Conservation (phyloP, 2,329 filamentous ascomycete genomes). For the Sphaerulina populicola region DNA sequence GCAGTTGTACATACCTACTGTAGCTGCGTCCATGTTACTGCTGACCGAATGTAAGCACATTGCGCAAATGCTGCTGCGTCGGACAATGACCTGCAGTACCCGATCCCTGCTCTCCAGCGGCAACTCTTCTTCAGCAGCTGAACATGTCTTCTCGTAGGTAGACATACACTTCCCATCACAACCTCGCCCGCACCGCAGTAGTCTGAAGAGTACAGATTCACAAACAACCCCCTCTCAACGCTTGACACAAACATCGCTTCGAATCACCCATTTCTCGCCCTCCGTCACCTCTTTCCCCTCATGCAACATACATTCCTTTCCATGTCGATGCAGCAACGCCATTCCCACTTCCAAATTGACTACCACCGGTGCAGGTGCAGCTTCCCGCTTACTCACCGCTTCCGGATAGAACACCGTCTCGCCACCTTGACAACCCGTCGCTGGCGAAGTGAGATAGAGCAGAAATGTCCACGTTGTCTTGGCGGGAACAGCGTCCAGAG, state of each 20-base stretch:
- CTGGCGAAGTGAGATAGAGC: constrained; percentile 70
- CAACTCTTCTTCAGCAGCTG: no score
- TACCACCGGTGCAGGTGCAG: constrained; percentile 50
- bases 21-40: no score
- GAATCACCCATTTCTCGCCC: constrained; percentile 85
- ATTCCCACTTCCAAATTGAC: constrained; percentile 75
- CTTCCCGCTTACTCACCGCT: constrained; percentile 34
- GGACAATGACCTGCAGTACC: no score
- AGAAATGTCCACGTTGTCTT: constrained; percentile 87
- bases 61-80: no score
- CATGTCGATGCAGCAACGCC: constrained; percentile 79
- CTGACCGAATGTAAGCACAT: no score
- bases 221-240: constrained; percentile 32
- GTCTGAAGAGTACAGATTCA: no score
- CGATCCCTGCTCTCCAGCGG: no score
- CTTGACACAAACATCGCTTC: constrained; percentile 69
- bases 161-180: no score
- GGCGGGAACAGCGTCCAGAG: constrained; percentile 42
- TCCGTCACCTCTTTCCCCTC: constrained; percentile 70
- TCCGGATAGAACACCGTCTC: constrained; percentile 89
- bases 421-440: constrained; percentile 70
- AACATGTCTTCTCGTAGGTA: no score
- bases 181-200: no score
- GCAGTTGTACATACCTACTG: no score
- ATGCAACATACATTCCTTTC: constrained; percentile 80